These are phyloP conservation scores for Diplocarpon mali DNA, from an alignment of 2,329 filamentous ascomycete species.

Conservation along the genomic window DNA sequence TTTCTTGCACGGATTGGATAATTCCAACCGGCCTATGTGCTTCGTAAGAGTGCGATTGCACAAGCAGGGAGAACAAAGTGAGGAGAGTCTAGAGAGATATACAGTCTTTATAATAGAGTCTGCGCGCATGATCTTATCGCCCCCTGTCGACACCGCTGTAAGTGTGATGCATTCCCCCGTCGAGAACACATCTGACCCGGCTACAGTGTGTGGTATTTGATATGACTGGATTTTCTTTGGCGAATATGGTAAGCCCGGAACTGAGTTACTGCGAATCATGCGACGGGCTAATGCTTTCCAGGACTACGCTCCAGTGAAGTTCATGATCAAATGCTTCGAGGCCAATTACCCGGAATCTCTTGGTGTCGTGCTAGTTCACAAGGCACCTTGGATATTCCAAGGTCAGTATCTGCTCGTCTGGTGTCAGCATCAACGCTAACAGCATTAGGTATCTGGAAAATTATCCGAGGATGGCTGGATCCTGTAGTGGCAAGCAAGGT, in stretches of 20 bases:
- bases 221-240: conserved; percentile 85
- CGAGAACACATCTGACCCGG: neutral
- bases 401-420: conserved; percentile 33
- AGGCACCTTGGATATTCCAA: conserved; percentile 95
- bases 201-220: conserved; percentile 81
- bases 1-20: conserved; percentile 81
- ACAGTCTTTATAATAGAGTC: conserved; percentile 95
- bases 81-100: conserved; percentile 73
- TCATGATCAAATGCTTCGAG: conserved; percentile 99
- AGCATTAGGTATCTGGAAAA: conserved; percentile 72
- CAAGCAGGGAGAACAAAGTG: conserved; percentile 68
- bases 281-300: conserved; percentile 24
- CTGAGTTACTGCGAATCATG: neutral
- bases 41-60: conserved; percentile 76
- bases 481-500: conserved; percentile 92
- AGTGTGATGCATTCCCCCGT: conserved; percentile 30
- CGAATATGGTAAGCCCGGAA: conserved; percentile 65
- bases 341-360: conserved; percentile 95
- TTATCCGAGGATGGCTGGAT: conserved; percentile 93
- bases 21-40: conserved; percentile 74
- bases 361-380: conserved; percentile 84
- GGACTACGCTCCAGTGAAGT: conserved; percentile 94
- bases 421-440: conserved; percentile 21
- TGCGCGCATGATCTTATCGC: conserved; percentile 67
- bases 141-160: conserved; percentile 85